phyloP scores from a whole-genome alignment of 2,329 filamentous ascomycete genomes.

The Xylaria sp. region DNA sequence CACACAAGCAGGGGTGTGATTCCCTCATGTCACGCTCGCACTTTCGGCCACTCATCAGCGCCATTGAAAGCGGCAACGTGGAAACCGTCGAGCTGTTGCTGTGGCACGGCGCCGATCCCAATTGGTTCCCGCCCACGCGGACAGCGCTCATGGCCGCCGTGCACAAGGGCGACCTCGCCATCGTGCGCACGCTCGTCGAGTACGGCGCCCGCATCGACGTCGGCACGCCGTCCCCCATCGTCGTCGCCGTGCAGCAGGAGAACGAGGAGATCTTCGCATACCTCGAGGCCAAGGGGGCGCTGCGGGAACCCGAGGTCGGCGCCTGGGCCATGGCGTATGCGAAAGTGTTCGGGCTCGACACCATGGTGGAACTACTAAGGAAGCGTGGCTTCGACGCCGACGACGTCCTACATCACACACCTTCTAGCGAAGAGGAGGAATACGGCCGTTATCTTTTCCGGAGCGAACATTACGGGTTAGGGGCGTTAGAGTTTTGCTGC shows the following conservation, averaged over 20 bases:
- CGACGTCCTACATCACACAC: slow-evolving; percentile 35
- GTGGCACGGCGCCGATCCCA: slow-evolving; percentile 39
- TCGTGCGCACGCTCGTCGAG: slow-evolving; percentile 38
- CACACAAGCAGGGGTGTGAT: slow-evolving; percentile 32
- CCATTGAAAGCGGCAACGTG: slow-evolving; percentile 37
- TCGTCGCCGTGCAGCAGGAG: slow-evolving; percentile 40
- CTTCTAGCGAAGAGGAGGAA: slow-evolving; percentile 35
- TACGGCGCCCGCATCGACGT: slow-evolving; percentile 37
- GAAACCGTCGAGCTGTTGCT: slow-evolving; percentile 37
- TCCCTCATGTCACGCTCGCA: slow-evolving; percentile 23
- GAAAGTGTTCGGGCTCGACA: slow-evolving; percentile 34
- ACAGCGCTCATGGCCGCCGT: slow-evolving; percentile 38
- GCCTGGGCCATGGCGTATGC: slow-evolving; percentile 40
- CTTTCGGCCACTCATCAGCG: slow-evolving; percentile 38
- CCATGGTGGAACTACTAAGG: slow-evolving; percentile 31
- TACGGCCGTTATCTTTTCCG: slow-evolving; percentile 38
- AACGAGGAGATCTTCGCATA: slow-evolving; percentile 34
- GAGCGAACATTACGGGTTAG: slow-evolving; percentile 34
- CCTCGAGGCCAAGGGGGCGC: slow-evolving; percentile 30
- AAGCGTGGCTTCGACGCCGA: slow-evolving; percentile 20
- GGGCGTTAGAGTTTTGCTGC: slow-evolving; percentile 34
- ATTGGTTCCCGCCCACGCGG: slow-evolving; percentile 37
- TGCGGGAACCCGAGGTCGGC: slow-evolving; percentile 25
- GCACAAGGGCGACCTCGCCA: slow-evolving; percentile 35
- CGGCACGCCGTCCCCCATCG: slow-evolving; percentile 38